Conservation (phyloP, 23 red algal species). For the Gracilaria vermiculophylla region DNA sequence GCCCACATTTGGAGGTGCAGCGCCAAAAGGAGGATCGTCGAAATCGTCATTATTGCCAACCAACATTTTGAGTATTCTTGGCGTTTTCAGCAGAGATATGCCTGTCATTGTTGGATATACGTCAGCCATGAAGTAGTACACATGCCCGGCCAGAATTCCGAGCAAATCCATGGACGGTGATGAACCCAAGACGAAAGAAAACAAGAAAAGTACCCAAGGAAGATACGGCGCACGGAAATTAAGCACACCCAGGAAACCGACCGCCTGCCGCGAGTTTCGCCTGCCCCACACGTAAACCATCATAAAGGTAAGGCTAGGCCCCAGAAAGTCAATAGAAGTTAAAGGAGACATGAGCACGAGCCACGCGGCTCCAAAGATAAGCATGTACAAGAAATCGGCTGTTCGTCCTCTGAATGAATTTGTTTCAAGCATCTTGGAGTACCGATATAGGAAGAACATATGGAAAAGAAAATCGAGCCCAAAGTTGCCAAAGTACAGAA, state of each 20-base stretch:
- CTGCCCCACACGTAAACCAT: conserved; percentile 99
- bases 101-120: conserved; percentile 88
- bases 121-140: conserved; percentile 95
- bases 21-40: conserved; percentile 26
- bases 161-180: conserved; percentile 82
- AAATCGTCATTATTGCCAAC: conserved; percentile 62
- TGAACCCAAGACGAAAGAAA: conserved; percentile 86
- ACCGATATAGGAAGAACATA: conserved; percentile 96
- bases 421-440: conserved; percentile 89
- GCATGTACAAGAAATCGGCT: conserved; percentile 91
- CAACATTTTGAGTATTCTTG: conserved; percentile 41
- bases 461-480: conserved; percentile 96
- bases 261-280: conserved; percentile 69
- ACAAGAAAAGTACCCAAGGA: conserved; percentile 94
- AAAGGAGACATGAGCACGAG: conserved; percentile 75
- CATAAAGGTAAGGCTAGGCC: conserved; percentile 91
- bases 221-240: conserved; percentile 94
- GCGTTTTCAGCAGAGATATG: conserved; percentile 63
- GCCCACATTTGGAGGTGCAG: background rate
- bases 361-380: conserved; percentile 79
- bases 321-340: conserved; percentile 83
- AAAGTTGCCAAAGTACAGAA: conserved; percentile 95
- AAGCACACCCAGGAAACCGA: conserved; percentile 90
- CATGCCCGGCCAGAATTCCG: conserved; percentile 89
- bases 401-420: conserved; percentile 95